Evolutionary conservation across 441 rosid species (phyloP).

Genomic region (Breynia disticha): DNA sequence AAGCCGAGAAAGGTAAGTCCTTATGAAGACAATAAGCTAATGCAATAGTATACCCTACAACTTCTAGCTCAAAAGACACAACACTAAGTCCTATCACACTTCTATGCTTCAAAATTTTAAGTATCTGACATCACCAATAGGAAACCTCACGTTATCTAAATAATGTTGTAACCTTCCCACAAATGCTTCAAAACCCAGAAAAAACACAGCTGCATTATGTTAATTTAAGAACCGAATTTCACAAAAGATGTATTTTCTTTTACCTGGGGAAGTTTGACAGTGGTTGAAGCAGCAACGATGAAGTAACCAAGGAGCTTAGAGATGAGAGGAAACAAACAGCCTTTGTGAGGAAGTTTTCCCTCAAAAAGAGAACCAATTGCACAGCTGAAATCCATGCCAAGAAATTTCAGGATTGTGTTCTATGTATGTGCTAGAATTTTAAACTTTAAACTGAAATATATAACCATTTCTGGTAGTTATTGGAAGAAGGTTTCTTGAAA

Average conservation of each 20-base stretch:
- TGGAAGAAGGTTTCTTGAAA: too few species aligned
- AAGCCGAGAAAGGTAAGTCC: constrained; percentile 95
- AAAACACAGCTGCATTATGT: too few species aligned
- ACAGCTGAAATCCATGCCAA: constrained; percentile 75
- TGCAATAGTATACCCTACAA: constrained; percentile 82
- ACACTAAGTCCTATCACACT: constrained; percentile 83
- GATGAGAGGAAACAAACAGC: constrained; percentile 70
- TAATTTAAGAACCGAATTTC: too few species aligned
- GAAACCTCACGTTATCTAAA: too few species aligned
- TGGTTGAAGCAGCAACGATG: constrained; percentile 89
- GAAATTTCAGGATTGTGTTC: too few species aligned
- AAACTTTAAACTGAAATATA: too few species aligned
- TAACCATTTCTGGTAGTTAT: too few species aligned
- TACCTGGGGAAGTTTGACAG: constrained; percentile 96
- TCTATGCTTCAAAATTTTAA: constrained; percentile 69
- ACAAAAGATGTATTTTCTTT: background rate
- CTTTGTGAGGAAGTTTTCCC: constrained; percentile 56
- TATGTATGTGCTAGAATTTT: too few species aligned
- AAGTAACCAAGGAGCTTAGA: constrained; percentile 86
- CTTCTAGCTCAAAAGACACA: constrained; percentile 79
- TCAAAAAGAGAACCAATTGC: constrained; percentile 53
- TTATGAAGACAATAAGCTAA: constrained; percentile 84
- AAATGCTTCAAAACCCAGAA: too few species aligned
- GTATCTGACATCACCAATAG: constrained; percentile 33
- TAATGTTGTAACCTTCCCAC: too few species aligned